Conservation (phyloP, 108 stramenopile genomes). For the Chaetoceros muelleri region DNA sequence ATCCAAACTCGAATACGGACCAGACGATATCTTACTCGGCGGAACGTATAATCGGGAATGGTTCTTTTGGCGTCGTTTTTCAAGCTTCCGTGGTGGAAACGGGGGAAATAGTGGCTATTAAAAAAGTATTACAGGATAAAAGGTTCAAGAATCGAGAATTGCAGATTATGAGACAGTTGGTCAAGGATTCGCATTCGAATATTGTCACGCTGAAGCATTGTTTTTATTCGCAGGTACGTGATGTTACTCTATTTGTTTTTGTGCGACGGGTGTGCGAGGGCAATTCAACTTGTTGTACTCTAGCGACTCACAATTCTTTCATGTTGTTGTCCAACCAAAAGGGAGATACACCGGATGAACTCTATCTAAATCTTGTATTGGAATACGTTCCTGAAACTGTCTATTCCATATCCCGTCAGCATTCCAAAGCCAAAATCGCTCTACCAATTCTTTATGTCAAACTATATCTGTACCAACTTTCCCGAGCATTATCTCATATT, state of each 20-base stretch:
- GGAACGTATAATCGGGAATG: constrained; percentile 97
- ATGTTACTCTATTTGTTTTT: too few species aligned
- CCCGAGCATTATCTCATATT: constrained; percentile 92
- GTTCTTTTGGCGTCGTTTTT: constrained; percentile 97
- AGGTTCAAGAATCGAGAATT: constrained; percentile 98
- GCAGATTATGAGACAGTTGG: constrained; percentile 94
- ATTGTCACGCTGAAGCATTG: constrained; percentile 95
- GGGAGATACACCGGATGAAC: constrained; percentile 85
- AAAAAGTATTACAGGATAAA: constrained; percentile 97
- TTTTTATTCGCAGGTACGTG: constrained; percentile 88
- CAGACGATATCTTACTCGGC: constrained; percentile 92
- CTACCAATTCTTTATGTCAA: constrained; percentile 86
- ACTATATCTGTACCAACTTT: constrained; percentile 96
- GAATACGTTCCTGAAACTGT: constrained; percentile 99
- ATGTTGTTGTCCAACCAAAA: too few species aligned
- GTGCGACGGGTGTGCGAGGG: too few species aligned
- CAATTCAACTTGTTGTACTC: too few species aligned
- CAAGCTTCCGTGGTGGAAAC: constrained; percentile 93
- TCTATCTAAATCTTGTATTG: constrained; percentile 97
- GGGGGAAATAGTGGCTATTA: constrained; percentile 90
- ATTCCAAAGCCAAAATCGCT: constrained; percentile 86
- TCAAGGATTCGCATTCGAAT: constrained; percentile 91
- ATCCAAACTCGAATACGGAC: constrained; percentile 3
- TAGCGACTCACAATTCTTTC: too few species aligned
- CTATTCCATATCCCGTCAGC: constrained; percentile 84